Base-by-base conservation (phyloP, 179 eudicot genomes). In the Carnegiea gigantea region DNA sequence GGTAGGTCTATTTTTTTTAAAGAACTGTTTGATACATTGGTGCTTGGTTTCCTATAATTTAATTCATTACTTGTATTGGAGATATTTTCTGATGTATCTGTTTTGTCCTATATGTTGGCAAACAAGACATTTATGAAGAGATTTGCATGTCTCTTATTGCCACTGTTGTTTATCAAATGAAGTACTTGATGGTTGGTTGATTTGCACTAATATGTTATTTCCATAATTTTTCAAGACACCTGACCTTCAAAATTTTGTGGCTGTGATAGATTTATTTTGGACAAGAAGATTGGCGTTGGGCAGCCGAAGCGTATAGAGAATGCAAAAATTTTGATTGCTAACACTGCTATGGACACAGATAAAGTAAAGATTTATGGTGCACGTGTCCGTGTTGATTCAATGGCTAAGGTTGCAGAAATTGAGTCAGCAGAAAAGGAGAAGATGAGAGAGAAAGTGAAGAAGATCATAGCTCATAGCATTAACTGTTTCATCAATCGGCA, bases 311-410 rank as follows among this genome's bases (percentile, higher is more conserved):
- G 97, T 76, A 96, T 96, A 43, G 99, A 96, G 81, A 96, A 96
- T 87, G 99, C 99, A 26, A 94, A 95, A 44, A 94, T 96, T 78
- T 89, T 96, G 89, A 98, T 96, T 53, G 96, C 99, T 59, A 96
- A 96, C 88, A 96, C 99, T 26, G 98, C 98, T 28, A 96, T 96
- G 99, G 99, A 96, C 83, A 96, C 98, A 20, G 99, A 96, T 86
- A 96, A 94, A 89, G 99, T 96, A 68, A 96, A 96, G 83, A 96
- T 96, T 46, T 96, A 96, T 80, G 99, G 99, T 68, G 99, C 99
- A 44, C 93, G 98, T 54, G 99, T 96, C 70, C 98, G 99, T 76
- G 99, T 94, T 86, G 99, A 96, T 89, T 96, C 99, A 75, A 96
- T 96, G 98, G 82, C 98, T 72, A 96, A 88, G 87, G 99, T 96